Evolutionary conservation across 1,284 basidiomycete genomes (phyloP), one percentile per base, ranked within the genome.

Genomic region (Xerocomus amazonicus): DNA sequence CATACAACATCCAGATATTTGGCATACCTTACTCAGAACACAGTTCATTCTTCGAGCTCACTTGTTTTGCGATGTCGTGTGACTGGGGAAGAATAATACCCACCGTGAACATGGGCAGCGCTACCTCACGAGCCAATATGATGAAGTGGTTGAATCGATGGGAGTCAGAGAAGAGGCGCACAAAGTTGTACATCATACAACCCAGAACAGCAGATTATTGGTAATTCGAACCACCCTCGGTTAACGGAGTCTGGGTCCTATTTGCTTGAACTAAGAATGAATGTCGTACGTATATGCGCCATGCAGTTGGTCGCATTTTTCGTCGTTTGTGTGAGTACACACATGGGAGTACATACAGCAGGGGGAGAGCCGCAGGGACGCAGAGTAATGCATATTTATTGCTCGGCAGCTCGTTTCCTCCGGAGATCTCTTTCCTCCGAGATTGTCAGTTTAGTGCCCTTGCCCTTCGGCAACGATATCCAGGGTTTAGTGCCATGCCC

Each of bases 391-490:
- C 2, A 47, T 56, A 56, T 70, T 68, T 75, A 80, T 70, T 80
- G 71, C 69, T 85, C 84, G 51, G 80, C 73, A 51, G 81, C 77
- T 48, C 80, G 78, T 74, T 80, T 87, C 78, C 87, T 84, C 78
- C 80, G 81, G 62, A 80, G 73, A 71, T 92, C 89, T 59, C 90
- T 78, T 77, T 92, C 89, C 78, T 92, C 89, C 13, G 90, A 80
- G 63, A 92, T 92, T 51, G 88, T 90, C 59, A 97, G 87, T 76
- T 95, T 95, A 70, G 87, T 88, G 77, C 96, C 97, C 82, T 97
- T 97, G 76, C 96, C 96, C 79, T 92, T 95, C 65, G 96, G 96
- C 67, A 99, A 78, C 44, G 96, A 98, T 77, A 99, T 83, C 88
- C 93, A 94, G 50, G 96, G 84, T 83, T 99, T 99, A 72, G 71